Evolutionary conservation across 768 basidiomycete species (phyloP).

Genomic region (Agrocybe praecox): DNA sequence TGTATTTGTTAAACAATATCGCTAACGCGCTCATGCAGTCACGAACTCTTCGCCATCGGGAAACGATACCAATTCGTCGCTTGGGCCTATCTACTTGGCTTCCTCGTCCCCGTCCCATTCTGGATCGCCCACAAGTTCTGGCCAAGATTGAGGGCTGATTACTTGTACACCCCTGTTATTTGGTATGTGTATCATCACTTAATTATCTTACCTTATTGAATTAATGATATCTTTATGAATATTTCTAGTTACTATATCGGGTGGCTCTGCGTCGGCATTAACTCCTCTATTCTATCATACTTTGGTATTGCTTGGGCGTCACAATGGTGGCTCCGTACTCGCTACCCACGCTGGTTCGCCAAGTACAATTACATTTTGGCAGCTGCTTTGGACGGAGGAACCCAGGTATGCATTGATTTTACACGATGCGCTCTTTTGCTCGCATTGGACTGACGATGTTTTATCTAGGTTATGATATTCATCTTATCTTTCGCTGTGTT

Average conservation of each 20-base stretch:
- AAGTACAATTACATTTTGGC: slow-evolving; percentile 45
- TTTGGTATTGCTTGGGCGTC: slow-evolving; percentile 46
- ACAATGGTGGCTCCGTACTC: slow-evolving; percentile 48
- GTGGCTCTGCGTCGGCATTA: slow-evolving; percentile 53
- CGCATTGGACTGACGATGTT: background rate
- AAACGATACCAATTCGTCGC: slow-evolving; percentile 53
- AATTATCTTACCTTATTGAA: background rate
- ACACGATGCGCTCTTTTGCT: background rate
- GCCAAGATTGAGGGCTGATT: slow-evolving; percentile 47
- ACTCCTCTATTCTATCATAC: slow-evolving; percentile 42
- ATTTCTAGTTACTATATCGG: slow-evolving; percentile 45
- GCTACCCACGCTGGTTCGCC: slow-evolving; percentile 48
- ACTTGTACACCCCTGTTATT: slow-evolving; percentile 49
- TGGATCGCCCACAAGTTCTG: slow-evolving; percentile 46
- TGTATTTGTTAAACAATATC: background rate
- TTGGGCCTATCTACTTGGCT: slow-evolving; percentile 47
- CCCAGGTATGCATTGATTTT: slow-evolving; percentile 22
- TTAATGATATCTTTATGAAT: background rate
- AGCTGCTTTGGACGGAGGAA: slow-evolving; percentile 38
- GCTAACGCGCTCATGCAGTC: slow-evolving; percentile 22
- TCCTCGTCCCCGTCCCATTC: slow-evolving; percentile 55
- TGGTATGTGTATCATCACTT: slow-evolving; percentile 27
- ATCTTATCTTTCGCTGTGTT: slow-evolving; percentile 53
- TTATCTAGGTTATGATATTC: slow-evolving; percentile 53
- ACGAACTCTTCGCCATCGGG: slow-evolving; percentile 44